Conservation (phyloP, 371 early-diverging fungal species). For the Mucor racemosus region DNA sequence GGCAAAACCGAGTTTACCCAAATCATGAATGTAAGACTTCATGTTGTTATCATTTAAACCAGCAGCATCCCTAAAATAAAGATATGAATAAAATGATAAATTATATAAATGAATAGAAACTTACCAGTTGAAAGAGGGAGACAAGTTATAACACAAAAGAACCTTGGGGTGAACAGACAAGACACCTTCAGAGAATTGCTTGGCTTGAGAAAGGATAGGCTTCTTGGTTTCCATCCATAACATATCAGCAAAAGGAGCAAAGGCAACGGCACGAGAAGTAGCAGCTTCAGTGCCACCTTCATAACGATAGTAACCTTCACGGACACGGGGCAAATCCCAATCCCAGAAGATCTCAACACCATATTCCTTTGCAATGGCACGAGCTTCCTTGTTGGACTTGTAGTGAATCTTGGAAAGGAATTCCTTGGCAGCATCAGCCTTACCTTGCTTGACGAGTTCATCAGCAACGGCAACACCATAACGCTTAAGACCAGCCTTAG, state of each 20-base stretch:
- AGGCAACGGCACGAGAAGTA: conserved; percentile 87
- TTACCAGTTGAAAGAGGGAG: conserved; percentile 97
- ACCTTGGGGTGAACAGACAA: conserved; percentile 56
- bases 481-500: conserved; percentile 82
- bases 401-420: conserved; percentile 62
- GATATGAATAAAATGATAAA: too few relatives aligned
- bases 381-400: conserved; percentile 85
- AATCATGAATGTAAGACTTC: conserved; percentile 75
- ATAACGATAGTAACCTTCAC: conserved; percentile 97
- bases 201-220: conserved; percentile 91
- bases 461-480: conserved; percentile 86
- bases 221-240: conserved; percentile 98
- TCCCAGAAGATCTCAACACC: conserved; percentile 89
- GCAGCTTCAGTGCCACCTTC: conserved; percentile 92
- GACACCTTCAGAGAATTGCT: conserved; percentile 90
- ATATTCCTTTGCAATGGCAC: conserved; percentile 72
- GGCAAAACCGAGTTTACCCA: conserved; percentile 92
- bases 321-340: conserved; percentile 93
- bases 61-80: conserved; percentile 65
- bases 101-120: too few relatives aligned
- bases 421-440: conserved; percentile 50
- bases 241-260: conserved; percentile 93
- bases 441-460: conserved; percentile 69
- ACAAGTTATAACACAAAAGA: conserved; percentile 93
- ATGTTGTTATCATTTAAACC: conserved; percentile 92